Base-by-base conservation (phyloP, 108 stramenopile species). In the Pseudonitzschia multiseries region DNA sequence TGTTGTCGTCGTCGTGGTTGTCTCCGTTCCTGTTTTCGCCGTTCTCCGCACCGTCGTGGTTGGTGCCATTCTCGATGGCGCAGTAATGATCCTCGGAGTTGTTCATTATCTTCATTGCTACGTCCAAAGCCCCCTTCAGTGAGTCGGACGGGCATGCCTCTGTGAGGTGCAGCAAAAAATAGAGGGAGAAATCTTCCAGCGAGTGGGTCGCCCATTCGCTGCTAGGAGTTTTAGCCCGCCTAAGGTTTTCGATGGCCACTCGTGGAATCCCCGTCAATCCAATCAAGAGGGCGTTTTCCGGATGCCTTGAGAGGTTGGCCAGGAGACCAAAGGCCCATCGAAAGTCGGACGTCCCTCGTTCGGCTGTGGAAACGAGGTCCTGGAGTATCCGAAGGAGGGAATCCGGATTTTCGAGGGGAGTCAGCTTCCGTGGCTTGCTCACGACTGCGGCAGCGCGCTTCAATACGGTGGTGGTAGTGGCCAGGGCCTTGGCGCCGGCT, bases 241-340 rank as follows among this genome's bases (percentile, higher is more conserved):
- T 22, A 17, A 79, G 61, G 48, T 73, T 79, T 28, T 70, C 62
- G 13, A 79, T 57, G 12, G 79, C 79, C 12, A 74, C 43, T 0
- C 53, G 32, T 6, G 79, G 79, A 36, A 74, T 70, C 0, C 71
- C 79, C 2, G 79, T 79, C 24, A 79, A 21, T 10, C 72, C 72
- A 48, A 79, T 79, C 46, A 79, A 50, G 1, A 74, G 32, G 18
- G 79, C 79, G 70, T 73, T 79, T 48, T 79, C 79, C n/a, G 73
- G 66, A 65, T 79, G 46, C 44, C 66, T 69, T 0, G 73, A 65
- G 13, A 79, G 54, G 9, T 67, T 52, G 10, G 79, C 79, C 26
- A 79, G 27, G 3, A 79, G 48, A 2, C 79, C 79, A 57, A 79
- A 79, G 2, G 79, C 79, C 79, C 79, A 79, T 22, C 79, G 79